Conservation (phyloP, 1,284 basidiomycete species). For the Mycena citricolor region DNA sequence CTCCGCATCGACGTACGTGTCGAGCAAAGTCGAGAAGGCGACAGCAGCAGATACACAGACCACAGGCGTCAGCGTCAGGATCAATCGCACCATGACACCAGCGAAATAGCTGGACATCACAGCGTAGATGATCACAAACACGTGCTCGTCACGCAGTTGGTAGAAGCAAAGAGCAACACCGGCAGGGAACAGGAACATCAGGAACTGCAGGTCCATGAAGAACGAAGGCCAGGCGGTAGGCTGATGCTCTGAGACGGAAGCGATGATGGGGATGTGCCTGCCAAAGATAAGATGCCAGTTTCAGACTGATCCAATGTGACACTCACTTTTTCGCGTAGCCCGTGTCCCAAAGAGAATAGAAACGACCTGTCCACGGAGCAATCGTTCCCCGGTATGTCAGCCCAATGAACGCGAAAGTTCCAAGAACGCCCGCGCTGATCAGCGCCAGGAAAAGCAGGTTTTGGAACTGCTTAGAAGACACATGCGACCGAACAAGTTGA, state of each 20-base stretch:
- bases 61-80: slow-evolving; percentile 90
- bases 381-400: slow-evolving; percentile 96
- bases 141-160: slow-evolving; percentile 92
- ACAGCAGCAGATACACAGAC: slow-evolving; percentile 92
- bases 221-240: slow-evolving; percentile 99
- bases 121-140: slow-evolving; percentile 99
- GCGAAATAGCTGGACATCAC: slow-evolving; percentile 98
- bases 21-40: slow-evolving; percentile 85
- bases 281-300: slow-evolving; percentile 15
- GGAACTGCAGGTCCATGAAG: slow-evolving; percentile 98
- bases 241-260: slow-evolving; percentile 99
- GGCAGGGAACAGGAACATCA: slow-evolving; percentile 97
- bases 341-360: slow-evolving; percentile 99
- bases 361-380: slow-evolving; percentile 98
- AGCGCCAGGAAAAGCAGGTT: slow-evolving; percentile 73
- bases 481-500: slow-evolving; percentile 85
- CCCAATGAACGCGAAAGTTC: slow-evolving; percentile 68
- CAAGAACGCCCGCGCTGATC: slow-evolving; percentile 71
- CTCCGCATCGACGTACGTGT: slow-evolving; percentile 81
- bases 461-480: slow-evolving; percentile 94
- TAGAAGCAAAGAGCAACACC: slow-evolving; percentile 95
- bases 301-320: slow-evolving; percentile 1
- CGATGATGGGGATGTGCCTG: slow-evolving; percentile 96
- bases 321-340: slow-evolving; percentile 94
- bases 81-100: slow-evolving; percentile 97